Evolutionary conservation across 345 rosid genomes (phyloP), one percentile per base, ranked within the genome.

Genomic region (Eucalyptus pauciflora): DNA sequence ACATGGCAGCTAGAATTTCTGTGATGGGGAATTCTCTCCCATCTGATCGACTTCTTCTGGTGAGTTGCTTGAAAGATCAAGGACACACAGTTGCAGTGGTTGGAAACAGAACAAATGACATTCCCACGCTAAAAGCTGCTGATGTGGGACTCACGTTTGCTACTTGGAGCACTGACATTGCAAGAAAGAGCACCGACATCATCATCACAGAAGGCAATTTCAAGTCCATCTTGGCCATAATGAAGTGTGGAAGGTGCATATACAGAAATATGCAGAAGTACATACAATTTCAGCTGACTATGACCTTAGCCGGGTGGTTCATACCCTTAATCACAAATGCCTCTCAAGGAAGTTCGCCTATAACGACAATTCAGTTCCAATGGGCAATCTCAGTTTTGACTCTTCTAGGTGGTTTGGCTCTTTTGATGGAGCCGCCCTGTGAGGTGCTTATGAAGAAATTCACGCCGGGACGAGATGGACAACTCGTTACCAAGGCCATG

Each of bases 401-500:
- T 56, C 41, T 56, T 29, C 56, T 86, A 14, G 87, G 58, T 86
- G 93, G 91, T 62, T 24, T 90, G 50, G 92, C 92, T 58, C 86
- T 90, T 13, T 88, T 91, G n/a, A 90, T 50, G 7, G 92, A 91
- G 33, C 67, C 50, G 37, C 89, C 83, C 45, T 16, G 46, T 37
- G 83, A 76, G 13, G 10, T 76, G 46, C 83, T 76, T 15, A 76
- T 41, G 91, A 60, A 89, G 48, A 91, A 90, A 62, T 76, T 48
- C 9, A 89, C 92, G 1, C 87, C 86, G 0, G 92, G 90, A 5
- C 27, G 90, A 46, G 76, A 90, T 5, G 88, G 79, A 58, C 92
- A 90, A 80, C 88, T 91, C 10, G 51, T 91, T 87, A 90, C 92
- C 86, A 90, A 89, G 71, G 89, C 89, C 87, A 91, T 91, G 91